Conservation (phyloP, 2,329 filamentous ascomycete species). For the Mariannaea sp. region DNA sequence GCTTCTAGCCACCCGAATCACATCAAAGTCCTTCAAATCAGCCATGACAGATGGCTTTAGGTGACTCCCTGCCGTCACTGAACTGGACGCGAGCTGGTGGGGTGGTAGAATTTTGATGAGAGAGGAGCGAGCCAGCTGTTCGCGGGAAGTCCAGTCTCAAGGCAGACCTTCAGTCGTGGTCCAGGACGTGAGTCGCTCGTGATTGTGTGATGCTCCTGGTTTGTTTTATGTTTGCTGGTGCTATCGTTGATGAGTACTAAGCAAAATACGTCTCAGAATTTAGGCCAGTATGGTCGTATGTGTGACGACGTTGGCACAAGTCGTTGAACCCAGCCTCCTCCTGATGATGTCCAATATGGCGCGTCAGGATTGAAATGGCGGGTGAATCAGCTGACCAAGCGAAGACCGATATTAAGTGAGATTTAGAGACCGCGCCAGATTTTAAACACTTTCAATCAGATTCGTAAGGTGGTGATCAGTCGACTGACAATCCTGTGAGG, state of each 20-base stretch:
- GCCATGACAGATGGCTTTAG: conserved; percentile 31
- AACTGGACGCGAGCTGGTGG: not conserved
- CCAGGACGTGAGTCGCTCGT: not conserved
- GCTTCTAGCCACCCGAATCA: conserved; percentile 50
- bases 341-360: too few species aligned
- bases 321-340: too few species aligned
- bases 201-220: not conserved
- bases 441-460: not conserved
- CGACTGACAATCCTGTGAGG: not conserved
- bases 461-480: not conserved
- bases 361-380: too few species aligned
- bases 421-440: too few species aligned
- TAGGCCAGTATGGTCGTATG: too few species aligned
- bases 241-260: too few species aligned
- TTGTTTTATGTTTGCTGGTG: not conserved
- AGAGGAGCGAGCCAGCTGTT: not conserved
- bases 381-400: too few species aligned
- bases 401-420: too few species aligned
- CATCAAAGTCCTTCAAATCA: conserved; percentile 48
- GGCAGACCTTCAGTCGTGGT: conserved; percentile 11
- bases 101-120: too few species aligned
- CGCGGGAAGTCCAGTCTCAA: conserved; percentile 1
- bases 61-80: not conserved
- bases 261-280: too few species aligned
- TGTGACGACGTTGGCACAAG: too few species aligned